phyloP scores from a whole-genome alignment of 2,329 filamentous ascomycete genomes.

The Fusarium sp. region DNA sequence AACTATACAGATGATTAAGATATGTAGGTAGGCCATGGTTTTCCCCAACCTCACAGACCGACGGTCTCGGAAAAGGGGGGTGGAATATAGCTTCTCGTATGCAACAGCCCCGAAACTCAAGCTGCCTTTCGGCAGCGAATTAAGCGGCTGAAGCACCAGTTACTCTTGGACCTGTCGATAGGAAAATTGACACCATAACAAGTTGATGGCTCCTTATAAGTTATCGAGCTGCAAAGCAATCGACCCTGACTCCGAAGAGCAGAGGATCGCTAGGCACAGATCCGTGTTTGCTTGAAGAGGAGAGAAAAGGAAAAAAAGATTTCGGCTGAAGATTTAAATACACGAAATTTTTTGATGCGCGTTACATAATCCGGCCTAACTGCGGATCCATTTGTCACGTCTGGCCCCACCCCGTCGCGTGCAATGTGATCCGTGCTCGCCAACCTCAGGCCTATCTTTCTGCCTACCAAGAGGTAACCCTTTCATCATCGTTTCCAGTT shows the following conservation, averaged over 20 bases:
- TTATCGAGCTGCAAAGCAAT: constrained; percentile 89
- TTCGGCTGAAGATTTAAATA: constrained; percentile 38
- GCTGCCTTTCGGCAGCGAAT: constrained; percentile 72
- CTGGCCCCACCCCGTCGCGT: constrained; percentile 6
- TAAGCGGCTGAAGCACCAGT: constrained; percentile 75
- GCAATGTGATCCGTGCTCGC: constrained; percentile 41
- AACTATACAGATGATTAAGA: constrained; percentile 16
- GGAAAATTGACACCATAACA: constrained; percentile 86
- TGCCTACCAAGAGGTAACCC: constrained; percentile 12
- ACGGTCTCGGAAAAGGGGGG: constrained; percentile 91
- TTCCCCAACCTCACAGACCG: constrained; percentile 90
- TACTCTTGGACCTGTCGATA: constrained; percentile 96
- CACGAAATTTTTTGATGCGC: constrained; percentile 2
- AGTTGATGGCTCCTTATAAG: constrained; percentile 81
- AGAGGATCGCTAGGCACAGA: constrained; percentile 90
- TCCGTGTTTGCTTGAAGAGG: constrained; percentile 69
- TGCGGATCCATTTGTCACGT: constrained; percentile 5
- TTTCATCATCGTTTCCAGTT: constrained; percentile 10
- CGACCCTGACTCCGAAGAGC: constrained; percentile 73
- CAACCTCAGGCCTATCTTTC: constrained; percentile 16
- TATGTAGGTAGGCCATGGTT: constrained; percentile 87
- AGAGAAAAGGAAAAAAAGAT: constrained; percentile 55
- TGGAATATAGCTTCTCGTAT: constrained; percentile 87
- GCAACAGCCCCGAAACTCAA: constrained; percentile 76
- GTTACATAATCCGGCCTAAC: constrained; percentile 31